Percentiles rank a stretch among this genome's conserved stretches.
phyloP scores from a whole-genome alignment of 2,329 filamentous ascomycete genomes.

The Seiridium unicorne region DNA sequence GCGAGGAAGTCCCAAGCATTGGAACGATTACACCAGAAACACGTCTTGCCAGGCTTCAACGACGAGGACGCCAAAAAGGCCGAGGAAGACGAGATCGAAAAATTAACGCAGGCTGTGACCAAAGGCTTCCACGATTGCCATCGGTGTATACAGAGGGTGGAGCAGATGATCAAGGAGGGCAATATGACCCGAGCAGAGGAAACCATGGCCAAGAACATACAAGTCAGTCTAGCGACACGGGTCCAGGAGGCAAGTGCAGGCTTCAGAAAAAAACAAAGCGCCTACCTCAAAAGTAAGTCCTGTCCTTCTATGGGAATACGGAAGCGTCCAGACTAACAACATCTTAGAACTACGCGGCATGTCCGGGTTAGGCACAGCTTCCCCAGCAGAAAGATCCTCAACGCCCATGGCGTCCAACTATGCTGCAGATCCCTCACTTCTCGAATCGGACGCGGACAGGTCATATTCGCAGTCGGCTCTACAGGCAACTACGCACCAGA shows the following conservation, averaged over 20 bases:
- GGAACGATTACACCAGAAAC: conserved; percentile 93
- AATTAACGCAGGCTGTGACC: conserved; percentile 86
- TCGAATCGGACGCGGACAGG: conserved; percentile 91
- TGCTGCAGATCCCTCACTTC: conserved; percentile 76
- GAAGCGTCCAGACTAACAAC: not conserved
- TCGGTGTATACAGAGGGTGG: conserved; percentile 81
- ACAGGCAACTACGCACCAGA: conserved; percentile 66
- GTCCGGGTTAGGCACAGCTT: conserved; percentile 54
- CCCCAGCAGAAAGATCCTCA: conserved; percentile 50
- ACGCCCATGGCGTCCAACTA: conserved; percentile 57
- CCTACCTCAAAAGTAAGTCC: conserved; percentile 82
- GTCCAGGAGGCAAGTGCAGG: conserved; percentile 89
- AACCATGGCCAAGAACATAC: conserved; percentile 93
- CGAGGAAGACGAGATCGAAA: conserved; percentile 89
- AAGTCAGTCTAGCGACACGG: conserved; percentile 82
- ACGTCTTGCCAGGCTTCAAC: conserved; percentile 93
- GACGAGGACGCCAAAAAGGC: conserved; percentile 85
- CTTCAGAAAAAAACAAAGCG: conserved; percentile 96
- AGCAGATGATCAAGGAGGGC: conserved; percentile 81
- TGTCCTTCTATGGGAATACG: not conserved
- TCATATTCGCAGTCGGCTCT: conserved; percentile 88
- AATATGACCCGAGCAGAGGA: conserved; percentile 81
- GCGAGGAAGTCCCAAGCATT: conserved; percentile 79
- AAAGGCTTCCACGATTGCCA: conserved; percentile 88
- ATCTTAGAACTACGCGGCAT: conserved; percentile 71